Conservation (phyloP, 345 rosid genomes). For the Psidium guajava region DNA sequence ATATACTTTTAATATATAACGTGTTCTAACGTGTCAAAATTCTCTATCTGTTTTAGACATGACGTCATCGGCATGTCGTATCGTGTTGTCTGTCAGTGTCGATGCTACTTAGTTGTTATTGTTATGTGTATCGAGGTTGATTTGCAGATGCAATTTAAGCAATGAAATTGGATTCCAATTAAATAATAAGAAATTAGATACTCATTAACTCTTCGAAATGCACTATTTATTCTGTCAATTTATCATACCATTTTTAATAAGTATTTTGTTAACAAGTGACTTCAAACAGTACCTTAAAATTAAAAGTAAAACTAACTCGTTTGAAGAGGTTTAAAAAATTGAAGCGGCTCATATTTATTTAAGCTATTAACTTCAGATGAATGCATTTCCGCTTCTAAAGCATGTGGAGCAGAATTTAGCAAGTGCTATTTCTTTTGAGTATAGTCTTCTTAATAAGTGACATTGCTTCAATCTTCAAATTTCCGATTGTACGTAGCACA, state of each 20-base stretch:
- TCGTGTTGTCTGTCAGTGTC: too few relatives aligned
- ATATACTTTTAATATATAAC: too few relatives aligned
- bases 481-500: not conserved
- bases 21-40: too few relatives aligned
- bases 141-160: not conserved
- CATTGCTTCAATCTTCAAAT: too few relatives aligned
- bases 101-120: not conserved
- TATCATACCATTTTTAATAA: not conserved
- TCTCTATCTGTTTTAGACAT: too few relatives aligned
- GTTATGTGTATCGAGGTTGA: not conserved
- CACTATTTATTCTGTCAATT: not conserved
- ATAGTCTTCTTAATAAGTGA: not conserved
- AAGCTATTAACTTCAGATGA: not conserved
- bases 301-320: not conserved
- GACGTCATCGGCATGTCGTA: too few relatives aligned
- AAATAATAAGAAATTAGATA: not conserved
- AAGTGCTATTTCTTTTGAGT: not conserved
- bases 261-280: not conserved
- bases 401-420: not conserved
- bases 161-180: not conserved
- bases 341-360: not conserved
- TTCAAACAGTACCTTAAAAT: not conserved
- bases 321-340: not conserved
- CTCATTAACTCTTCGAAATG: not conserved
- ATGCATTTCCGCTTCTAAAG: not conserved